phyloP scores from a whole-genome alignment of 1,284 basidiomycete species.

The Fomitiporia mediterranea region DNA sequence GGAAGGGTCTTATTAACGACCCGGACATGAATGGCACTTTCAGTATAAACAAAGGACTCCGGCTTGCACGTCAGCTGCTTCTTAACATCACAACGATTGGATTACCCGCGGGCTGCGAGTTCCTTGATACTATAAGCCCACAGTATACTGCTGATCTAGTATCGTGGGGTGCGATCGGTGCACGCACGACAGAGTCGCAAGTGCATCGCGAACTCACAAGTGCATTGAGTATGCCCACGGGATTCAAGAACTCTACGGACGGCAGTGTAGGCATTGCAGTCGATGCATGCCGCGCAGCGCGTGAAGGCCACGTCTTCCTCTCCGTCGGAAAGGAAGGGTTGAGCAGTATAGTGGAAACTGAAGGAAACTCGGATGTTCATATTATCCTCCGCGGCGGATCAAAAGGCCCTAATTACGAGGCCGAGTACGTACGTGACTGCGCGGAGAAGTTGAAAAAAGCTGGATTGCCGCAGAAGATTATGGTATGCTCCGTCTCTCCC shows the following conservation, averaged over 20 bases:
- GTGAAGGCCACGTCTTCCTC: constrained; percentile 86
- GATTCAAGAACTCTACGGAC: constrained; percentile 76
- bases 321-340: constrained; percentile 91
- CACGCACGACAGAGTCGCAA: constrained; percentile 94
- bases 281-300: constrained; percentile 88
- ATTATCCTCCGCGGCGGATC: constrained; percentile 87
- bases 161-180: constrained; percentile 97
- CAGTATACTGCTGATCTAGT: constrained; percentile 97
- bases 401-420: constrained; percentile 81
- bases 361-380: constrained; percentile 87
- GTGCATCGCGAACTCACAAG: constrained; percentile 87
- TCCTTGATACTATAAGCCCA: constrained; percentile 84
- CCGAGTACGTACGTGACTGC: constrained; percentile 75
- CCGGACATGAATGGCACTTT: constrained; percentile 82
- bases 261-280: constrained; percentile 80
- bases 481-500: constrained; percentile 49
- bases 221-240: constrained; percentile 87
- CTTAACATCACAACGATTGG: constrained; percentile 85
- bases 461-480: constrained; percentile 74
- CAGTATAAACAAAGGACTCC: constrained; percentile 95
- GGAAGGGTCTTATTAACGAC: constrained; percentile 98
- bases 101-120: constrained; percentile 84
- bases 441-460: constrained; percentile 77
- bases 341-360: constrained; percentile 88
- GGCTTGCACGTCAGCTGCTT: constrained; percentile 85